These are phyloP conservation scores for Nelumbo lutea DNA, from an alignment of 164 flowering plant species.

Conservation along the genomic window DNA sequence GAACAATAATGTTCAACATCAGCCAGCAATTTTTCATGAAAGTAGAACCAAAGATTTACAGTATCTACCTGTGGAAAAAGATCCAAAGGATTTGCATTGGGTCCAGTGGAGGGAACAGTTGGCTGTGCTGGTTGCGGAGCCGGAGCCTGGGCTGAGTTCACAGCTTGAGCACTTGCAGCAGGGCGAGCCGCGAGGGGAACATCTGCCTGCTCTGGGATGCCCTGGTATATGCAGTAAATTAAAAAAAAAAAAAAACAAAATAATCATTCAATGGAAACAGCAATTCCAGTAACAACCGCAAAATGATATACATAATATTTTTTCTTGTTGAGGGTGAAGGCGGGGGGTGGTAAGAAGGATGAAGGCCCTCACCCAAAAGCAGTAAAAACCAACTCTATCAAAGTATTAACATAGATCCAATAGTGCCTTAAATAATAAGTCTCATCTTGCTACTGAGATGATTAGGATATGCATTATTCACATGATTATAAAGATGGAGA, in stretches of 20 bases:
- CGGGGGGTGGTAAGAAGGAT: too few relatives aligned
- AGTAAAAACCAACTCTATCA: too few relatives aligned
- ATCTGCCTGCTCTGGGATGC: slow-evolving; percentile 86
- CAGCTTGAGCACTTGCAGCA: slow-evolving; percentile 42
- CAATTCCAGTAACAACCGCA: background rate
- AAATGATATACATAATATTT: background rate
- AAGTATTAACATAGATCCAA: too few relatives aligned
- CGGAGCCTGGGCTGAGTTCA: slow-evolving; percentile 32
- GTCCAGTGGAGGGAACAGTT: slow-evolving; percentile 62
- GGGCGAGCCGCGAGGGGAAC: slow-evolving; percentile 51
- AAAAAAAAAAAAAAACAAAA: background rate
- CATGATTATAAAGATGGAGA: too few relatives aligned
- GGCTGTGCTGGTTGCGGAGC: slow-evolving; percentile 59
- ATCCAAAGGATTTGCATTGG: slow-evolving; percentile 87
- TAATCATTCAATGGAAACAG: background rate
- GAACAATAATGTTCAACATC: background rate
- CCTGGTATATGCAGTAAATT: slow-evolving; percentile 34
- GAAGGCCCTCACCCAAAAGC: too few relatives aligned
- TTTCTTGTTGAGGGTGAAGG: too few relatives aligned
- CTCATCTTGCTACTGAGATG: too few relatives aligned
- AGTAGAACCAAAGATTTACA: background rate
- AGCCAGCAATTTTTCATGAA: slow-evolving; percentile 4
- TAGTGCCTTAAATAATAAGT: too few relatives aligned
- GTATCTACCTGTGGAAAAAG: slow-evolving; percentile 83
- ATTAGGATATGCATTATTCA: too few relatives aligned